Conservation (phyloP, 2,329 filamentous ascomycete species). For the Botrytis cinerea region DNA sequence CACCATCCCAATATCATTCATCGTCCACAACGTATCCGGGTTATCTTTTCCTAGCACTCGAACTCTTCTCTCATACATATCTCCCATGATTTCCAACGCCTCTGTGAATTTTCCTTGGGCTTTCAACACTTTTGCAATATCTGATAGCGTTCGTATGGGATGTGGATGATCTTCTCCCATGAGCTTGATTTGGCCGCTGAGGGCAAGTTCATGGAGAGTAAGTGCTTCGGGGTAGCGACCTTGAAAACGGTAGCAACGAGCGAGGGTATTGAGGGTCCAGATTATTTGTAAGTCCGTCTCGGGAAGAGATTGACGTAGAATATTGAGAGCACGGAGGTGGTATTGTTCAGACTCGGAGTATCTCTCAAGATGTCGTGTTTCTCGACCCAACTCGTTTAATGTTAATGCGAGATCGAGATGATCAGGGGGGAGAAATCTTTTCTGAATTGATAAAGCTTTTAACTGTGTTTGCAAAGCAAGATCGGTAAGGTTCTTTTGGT, state of each 20-base stretch:
- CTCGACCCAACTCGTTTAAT: constrained; percentile 21
- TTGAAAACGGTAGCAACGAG: constrained; percentile 14
- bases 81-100: constrained; percentile 18
- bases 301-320: constrained; percentile 10
- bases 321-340: constrained; percentile 16
- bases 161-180: constrained; percentile 21
- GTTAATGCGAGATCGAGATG: constrained; percentile 19
- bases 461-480: constrained; percentile 13
- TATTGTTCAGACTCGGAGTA: constrained; percentile 19
- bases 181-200: not conserved
- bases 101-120: constrained; percentile 3
- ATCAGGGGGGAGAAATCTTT: constrained; percentile 9
- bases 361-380: constrained; percentile 11
- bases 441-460: constrained; percentile 8
- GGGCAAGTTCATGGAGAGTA: constrained; percentile 3
- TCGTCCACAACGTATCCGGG: constrained; percentile 21
- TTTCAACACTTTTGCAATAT: constrained; percentile 13
- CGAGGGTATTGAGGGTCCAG: constrained; percentile 18
- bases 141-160: constrained; percentile 4
- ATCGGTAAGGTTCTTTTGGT: constrained; percentile 4
- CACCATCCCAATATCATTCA: constrained; percentile 18
- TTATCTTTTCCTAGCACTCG: not conserved
- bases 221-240: constrained; percentile 16
- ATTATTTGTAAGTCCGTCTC: constrained; percentile 19
- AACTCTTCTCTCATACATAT: constrained; percentile 12